Percentiles rank a stretch among this genome's conserved stretches.
Evolutionary conservation across 352 stramenopile genomes (phyloP).

Genomic region (Phytophthora citricola): DNA sequence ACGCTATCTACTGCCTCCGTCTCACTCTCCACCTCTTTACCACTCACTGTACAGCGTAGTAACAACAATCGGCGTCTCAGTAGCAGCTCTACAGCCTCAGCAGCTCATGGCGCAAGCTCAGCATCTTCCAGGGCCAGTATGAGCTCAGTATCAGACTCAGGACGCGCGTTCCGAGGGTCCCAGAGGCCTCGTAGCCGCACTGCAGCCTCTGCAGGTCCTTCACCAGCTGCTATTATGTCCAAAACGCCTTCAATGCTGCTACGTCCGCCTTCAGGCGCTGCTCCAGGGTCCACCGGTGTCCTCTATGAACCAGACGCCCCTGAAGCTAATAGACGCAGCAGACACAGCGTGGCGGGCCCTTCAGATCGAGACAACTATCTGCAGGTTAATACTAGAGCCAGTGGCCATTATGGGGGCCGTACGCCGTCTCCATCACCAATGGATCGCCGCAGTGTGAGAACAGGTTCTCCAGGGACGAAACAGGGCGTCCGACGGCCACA

Average conservation of each 20-base stretch:
- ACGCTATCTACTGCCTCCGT: background rate
- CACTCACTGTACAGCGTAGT: slow-evolving; percentile 33
- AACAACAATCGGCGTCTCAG: slow-evolving; percentile 29
- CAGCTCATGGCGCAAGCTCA: slow-evolving; percentile 12
- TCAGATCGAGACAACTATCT: slow-evolving; percentile 27
- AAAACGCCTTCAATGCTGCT: slow-evolving; percentile 57
- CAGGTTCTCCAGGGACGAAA: background rate
- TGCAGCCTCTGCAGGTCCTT: background rate
- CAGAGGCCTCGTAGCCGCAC: slow-evolving; percentile 45
- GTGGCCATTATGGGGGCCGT: background rate
- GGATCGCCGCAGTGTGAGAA: slow-evolving; percentile 17
- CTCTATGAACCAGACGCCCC: slow-evolving; percentile 33
- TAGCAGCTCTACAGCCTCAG: slow-evolving; percentile 10
- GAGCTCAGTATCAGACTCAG: slow-evolving; percentile 8
- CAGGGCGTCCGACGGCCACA: background rate
- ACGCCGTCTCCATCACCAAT: slow-evolving; percentile 2
- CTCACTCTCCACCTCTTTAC: slow-evolving; percentile 5
- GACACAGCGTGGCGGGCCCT: slow-evolving; percentile 4
- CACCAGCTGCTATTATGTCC: slow-evolving; percentile 37
- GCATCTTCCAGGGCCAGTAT: slow-evolving; percentile 13
- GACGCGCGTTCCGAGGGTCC: slow-evolving; percentile 26
- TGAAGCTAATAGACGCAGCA: slow-evolving; percentile 9
- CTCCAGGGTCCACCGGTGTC: slow-evolving; percentile 20
- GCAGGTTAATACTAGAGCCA: slow-evolving; percentile 25
- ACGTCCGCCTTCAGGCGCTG: slow-evolving; percentile 13